phyloP scores from a whole-genome alignment of 495 filamentous ascomycete species.

The Trichoderma orchidacearum region DNA sequence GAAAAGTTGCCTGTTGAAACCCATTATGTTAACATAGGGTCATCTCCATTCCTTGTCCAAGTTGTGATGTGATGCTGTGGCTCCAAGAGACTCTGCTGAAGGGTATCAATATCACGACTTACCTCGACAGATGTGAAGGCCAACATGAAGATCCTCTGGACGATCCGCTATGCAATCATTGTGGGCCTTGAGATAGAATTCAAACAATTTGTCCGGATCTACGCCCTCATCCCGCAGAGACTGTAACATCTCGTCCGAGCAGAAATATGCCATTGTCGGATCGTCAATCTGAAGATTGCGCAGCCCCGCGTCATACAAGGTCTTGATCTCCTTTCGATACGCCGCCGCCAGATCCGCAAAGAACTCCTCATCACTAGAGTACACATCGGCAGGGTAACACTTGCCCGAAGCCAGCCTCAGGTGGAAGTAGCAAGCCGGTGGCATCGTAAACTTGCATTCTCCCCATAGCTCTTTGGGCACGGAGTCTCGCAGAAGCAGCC shows the following conservation, averaged over 20 bases:
- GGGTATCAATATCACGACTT: background rate
- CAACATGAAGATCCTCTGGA: slow-evolving; percentile 57
- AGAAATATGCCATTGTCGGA: slow-evolving; percentile 70
- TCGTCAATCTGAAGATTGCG: slow-evolving; percentile 67
- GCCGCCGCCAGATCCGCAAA: slow-evolving; percentile 63
- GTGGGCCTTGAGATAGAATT: slow-evolving; percentile 64
- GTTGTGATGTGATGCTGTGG: no score
- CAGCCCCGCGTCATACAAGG: slow-evolving; percentile 54
- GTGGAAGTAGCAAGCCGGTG: slow-evolving; percentile 61
- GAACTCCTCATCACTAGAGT: slow-evolving; percentile 53
- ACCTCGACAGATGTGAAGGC: slow-evolving; percentile 59
- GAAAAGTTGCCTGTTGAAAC: slow-evolving; percentile 52
- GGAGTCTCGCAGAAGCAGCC: slow-evolving; percentile 49
- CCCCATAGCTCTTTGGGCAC: slow-evolving; percentile 44
- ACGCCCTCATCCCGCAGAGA: slow-evolving; percentile 49
- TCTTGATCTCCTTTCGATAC: slow-evolving; percentile 49
- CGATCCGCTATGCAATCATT: slow-evolving; percentile 54
- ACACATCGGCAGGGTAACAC: slow-evolving; percentile 53
- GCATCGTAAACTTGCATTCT: slow-evolving; percentile 60
- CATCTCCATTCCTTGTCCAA: no score
- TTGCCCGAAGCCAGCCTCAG: slow-evolving; percentile 56
- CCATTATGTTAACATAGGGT: no score
- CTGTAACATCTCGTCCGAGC: slow-evolving; percentile 57
- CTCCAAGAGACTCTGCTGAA: no score
- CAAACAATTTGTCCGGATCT: slow-evolving; percentile 51